A percentile compares a stretch with the other conserved stretches of the same genome.
These are phyloP conservation scores for Aspergillus unguis DNA, from an alignment of 2,329 filamentous ascomycete genomes.

Conservation along the genomic window DNA sequence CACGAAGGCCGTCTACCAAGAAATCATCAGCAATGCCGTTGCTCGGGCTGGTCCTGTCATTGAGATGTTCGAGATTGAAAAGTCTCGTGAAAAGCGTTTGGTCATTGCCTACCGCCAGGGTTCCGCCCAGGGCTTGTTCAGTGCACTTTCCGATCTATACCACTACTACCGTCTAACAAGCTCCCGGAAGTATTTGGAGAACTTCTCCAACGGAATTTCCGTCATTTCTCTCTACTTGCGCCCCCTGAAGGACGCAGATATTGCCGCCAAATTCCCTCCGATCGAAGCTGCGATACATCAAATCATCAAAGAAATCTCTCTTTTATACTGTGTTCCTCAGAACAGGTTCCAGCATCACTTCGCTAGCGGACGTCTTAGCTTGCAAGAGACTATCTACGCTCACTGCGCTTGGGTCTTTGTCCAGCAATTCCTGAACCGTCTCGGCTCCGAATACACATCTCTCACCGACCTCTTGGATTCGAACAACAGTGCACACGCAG, in stretches of 20 bases:
- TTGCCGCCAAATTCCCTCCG: constrained; percentile 62
- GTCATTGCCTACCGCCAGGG: constrained; percentile 93
- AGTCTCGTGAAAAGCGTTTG: constrained; percentile 83
- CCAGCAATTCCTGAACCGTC: constrained; percentile 94
- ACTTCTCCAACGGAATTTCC: constrained; percentile 97
- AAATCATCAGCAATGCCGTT: constrained; percentile 84
- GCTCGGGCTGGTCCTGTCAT: constrained; percentile 88
- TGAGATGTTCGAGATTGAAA: constrained; percentile 95
- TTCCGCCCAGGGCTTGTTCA: constrained; percentile 90
- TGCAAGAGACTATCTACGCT: constrained; percentile 96
- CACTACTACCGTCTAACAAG: constrained; percentile 98
- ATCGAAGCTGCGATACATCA: constrained; percentile 96
- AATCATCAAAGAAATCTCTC: constrained; percentile 96
- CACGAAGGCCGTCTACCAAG: constrained; percentile 92
- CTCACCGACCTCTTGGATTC: constrained; percentile 75
- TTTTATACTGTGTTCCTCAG: constrained; percentile 95
- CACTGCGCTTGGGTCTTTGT: constrained; percentile 98
- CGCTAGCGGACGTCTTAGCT: constrained; percentile 75
- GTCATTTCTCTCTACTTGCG: constrained; percentile 94
- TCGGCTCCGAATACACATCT: constrained; percentile 87
- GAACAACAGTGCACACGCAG: constrained; percentile 78
- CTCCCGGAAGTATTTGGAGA: constrained; percentile 95
- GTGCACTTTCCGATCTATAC: constrained; percentile 90
- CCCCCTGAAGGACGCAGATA: constrained; percentile 60
- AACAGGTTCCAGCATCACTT: constrained; percentile 94